phyloP scores from a whole-genome alignment of 305 asterid genomes.

The Fraxinus floribunda region DNA sequence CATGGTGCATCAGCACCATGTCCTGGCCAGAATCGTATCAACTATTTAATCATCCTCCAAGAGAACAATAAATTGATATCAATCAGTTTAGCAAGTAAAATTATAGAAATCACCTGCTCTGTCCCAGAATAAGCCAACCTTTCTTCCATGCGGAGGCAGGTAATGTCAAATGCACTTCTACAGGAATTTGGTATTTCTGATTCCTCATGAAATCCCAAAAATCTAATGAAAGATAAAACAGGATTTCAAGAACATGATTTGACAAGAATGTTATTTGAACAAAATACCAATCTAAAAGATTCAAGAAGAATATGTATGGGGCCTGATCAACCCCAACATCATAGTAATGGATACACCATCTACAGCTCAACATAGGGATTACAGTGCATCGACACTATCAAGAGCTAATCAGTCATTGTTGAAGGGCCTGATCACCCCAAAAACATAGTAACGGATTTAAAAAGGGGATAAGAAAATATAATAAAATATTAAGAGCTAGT shows the following conservation, averaged over 20 bases:
- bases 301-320: background rate
- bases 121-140: slow-evolving; percentile 61
- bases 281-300: background rate
- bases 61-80: background rate
- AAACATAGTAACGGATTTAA: background rate
- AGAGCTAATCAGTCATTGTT: background rate
- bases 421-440: background rate
- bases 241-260: background rate
- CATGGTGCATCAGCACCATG: slow-evolving; percentile 93
- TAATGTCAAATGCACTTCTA: slow-evolving; percentile 62
- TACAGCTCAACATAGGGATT: background rate
- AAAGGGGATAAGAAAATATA: background rate
- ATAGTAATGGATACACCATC: background rate
- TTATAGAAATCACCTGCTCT: slow-evolving; percentile 52
- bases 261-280: background rate
- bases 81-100: background rate
- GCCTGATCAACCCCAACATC: background rate
- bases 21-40: slow-evolving; percentile 46
- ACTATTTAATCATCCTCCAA: background rate
- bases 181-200: slow-evolving; percentile 62
- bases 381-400: background rate
- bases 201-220: slow-evolving; percentile 68
- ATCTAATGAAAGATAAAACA: slow-evolving; percentile 36
- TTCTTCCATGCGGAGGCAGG: slow-evolving; percentile 85
- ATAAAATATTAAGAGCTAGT: background rate